A percentile compares a stretch with the other conserved stretches of the same genome.
phyloP scores from a whole-genome alignment of 352 stramenopile species.

The Phytophthora europaea region DNA sequence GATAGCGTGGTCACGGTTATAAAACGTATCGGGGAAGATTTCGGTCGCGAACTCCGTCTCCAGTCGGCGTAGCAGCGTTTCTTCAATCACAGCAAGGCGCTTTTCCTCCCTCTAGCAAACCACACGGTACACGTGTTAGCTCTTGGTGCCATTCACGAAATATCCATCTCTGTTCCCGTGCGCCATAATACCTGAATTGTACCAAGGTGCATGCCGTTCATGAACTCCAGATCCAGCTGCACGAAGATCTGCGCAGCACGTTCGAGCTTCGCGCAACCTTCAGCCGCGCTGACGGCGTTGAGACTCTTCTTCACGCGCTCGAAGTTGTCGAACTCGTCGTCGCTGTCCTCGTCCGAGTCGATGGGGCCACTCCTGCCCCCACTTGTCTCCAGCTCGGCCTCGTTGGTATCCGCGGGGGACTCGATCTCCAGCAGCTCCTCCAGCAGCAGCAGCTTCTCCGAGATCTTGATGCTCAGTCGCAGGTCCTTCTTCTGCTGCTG shows the following conservation, averaged over 20 bases:
- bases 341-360: conserved; percentile 39
- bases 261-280: conserved; percentile 81
- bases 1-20: conserved; percentile 83
- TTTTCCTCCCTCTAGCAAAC: conserved; percentile 70
- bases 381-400: conserved; percentile 20
- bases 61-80: conserved; percentile 73
- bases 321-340: conserved; percentile 85
- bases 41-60: conserved; percentile 90
- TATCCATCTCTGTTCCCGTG: too few species aligned
- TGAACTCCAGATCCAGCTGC: conserved; percentile 81
- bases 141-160: not conserved
- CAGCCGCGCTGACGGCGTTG: conserved; percentile 47
- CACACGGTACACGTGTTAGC: not conserved
- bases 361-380: conserved; percentile 5
- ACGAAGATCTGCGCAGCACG: conserved; percentile 80
- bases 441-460: conserved; percentile 78
- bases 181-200: conserved; percentile 67
- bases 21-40: conserved; percentile 90
- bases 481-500: conserved; percentile 61
- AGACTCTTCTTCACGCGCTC: conserved; percentile 54
- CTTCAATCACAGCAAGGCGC: conserved; percentile 72
- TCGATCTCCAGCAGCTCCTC: conserved; percentile 83
- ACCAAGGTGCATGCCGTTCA: conserved; percentile 70
- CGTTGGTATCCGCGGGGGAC: conserved; percentile 40
- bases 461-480: conserved; percentile 74